Evolutionary conservation across 1,284 basidiomycete species (phyloP), one percentile per base, ranked within the genome.

Genomic region (Papiliotrema nemorosa): DNA sequence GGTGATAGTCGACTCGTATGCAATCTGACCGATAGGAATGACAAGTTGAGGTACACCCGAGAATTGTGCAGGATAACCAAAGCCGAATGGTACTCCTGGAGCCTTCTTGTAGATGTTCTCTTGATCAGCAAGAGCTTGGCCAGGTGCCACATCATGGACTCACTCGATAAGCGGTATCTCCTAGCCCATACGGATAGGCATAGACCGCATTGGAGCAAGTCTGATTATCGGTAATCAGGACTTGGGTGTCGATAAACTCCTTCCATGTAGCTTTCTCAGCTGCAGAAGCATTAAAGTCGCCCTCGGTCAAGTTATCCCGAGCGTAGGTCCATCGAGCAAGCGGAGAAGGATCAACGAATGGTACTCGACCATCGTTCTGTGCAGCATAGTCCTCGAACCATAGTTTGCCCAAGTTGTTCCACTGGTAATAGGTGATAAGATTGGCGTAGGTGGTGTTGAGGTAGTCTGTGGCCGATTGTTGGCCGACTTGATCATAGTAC

Each of bases 1-100:
- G 2, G 69, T 72, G 57, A 78, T 74, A 12, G 68, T 76, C 13
- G 76, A 78, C 44, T 71, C 65, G 66, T 70, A 78, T 2, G 76
- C 58, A 2, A 73, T 59, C 51, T 78, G 74, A 3, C 76, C 76
- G 37, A 78, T 51, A 2, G 77, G 77, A 5, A 78, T 64, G 41
- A 77, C 73, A 58, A 77, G 69, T 49, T 78, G 76, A 9, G 77
- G 76, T 22, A 57, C 53, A 38, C 58, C 57, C 20, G 54, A 49
- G 44, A 59, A 50, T 31, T 53, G 50, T 9, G 66, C 66, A 48
- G 58, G 55, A 16, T 66, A 50, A n/a, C 59, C 58, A 47, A 73
- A 75, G 2, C 75, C 74, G 26, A 73, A 62, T 13, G 59, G 59
- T 13, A 56, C 53, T 1, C 21, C 29, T 29, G 62, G 44, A 16